Evolutionary conservation across 2,329 filamentous ascomycete species (phyloP).

Genomic region (Paradendryphiella salina): DNA sequence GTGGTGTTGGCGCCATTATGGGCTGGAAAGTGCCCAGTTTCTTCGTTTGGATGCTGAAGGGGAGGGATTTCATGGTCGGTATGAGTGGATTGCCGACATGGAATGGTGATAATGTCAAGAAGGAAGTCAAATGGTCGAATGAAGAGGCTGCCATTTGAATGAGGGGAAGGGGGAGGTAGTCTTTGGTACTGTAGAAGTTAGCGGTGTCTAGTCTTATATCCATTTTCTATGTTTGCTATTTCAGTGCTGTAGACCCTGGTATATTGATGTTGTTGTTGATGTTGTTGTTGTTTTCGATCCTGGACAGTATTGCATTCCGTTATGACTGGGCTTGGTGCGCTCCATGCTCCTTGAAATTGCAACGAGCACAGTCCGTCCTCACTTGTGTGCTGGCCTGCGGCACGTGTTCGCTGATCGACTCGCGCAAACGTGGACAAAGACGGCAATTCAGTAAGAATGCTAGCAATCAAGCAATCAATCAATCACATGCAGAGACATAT

Average conservation of each 20-base stretch:
- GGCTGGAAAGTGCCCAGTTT: conserved; percentile 47
- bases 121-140: conserved; percentile 31
- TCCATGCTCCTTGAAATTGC: background rate
- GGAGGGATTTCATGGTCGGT: conserved; percentile 46
- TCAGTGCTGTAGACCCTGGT: background rate
- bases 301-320: too few relatives aligned
- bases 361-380: background rate
- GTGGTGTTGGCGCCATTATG: conserved; percentile 44
- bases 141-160: conserved; percentile 30
- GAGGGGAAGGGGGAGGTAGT: background rate
- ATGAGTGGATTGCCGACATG: conserved; percentile 19
- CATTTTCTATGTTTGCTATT: background rate
- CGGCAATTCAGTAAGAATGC: background rate
- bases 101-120: conserved; percentile 28
- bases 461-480: too few relatives aligned
- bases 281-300: background rate
- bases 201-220: background rate
- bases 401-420: background rate
- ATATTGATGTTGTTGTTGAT: background rate
- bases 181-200: background rate
- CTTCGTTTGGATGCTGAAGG: conserved; percentile 48
- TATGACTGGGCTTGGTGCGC: too few relatives aligned
- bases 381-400: background rate
- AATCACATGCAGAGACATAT: background rate
- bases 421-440: background rate